Base-by-base conservation (phyloP, 2,329 filamentous ascomycete genomes). In the Neonectria coccinea region DNA sequence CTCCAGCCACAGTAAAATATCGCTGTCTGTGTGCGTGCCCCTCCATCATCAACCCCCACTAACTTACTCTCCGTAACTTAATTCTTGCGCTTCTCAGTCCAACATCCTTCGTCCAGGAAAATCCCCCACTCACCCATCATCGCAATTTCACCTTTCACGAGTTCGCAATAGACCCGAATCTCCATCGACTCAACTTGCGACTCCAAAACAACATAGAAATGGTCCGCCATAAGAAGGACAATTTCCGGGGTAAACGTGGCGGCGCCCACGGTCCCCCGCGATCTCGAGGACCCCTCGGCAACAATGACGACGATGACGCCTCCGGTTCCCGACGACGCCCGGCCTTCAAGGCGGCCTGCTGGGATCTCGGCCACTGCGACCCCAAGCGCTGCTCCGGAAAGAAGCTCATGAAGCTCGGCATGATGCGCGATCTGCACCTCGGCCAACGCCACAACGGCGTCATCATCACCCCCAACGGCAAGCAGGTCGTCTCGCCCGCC, bases 291-390 rank as follows among this genome's bases (percentile, higher is more conserved):
- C 83, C 84, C 59, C 84, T 85, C 64, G 85, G 84, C 70, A 83
- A 77, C 70, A 83, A 77, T 70, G 71, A 80, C 47, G 68, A 67
- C 67, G 77, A 78, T 69, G 73, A 80, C 65, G 78, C 83, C 58
- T 71, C 72, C 58, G 57, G 64, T 36, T 55, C 71, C 51, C 63
- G 73, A 59, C 86, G 73, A 59, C 86, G 73, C 68, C 89, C 81
- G 42, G 75, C 82, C 22, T 97, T 94, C 86, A 97, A 97, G 81
- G 95, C 96, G 53, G 96, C 95, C 64, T 97, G 95, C 79, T 99
- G 96, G 96, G 96, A 99, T 76, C 86, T 99, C 36, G 95, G 94
- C 67, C 96, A 99, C 82, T 99, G 96, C 83, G 96, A 99, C 76
- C 93, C 95, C 9, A 98, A 97, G 80, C 86, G 95, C 72, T 99